Evolutionary conservation across 208 protist species (phyloP).

Genomic region (Trypanosoma cruzi): DNA sequence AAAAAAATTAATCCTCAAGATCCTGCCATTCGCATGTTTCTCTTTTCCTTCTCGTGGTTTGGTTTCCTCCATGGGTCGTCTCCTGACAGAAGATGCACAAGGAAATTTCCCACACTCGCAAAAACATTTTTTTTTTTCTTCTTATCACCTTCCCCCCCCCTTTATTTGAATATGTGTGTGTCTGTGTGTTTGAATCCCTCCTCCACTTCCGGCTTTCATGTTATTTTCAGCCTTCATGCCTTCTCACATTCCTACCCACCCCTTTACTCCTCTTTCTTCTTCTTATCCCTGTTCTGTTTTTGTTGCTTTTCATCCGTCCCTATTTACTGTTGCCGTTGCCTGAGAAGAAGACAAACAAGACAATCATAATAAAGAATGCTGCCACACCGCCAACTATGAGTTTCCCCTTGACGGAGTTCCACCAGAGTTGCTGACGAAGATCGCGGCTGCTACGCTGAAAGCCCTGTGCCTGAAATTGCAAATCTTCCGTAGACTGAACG

Average conservation of each 20-base stretch:
- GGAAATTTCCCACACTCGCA: too few relatives aligned
- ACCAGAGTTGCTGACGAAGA: constrained; percentile 87
- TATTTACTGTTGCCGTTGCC: constrained; percentile 17
- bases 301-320: constrained; percentile 1
- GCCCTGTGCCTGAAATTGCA: constrained; percentile 87
- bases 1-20: too few relatives aligned
- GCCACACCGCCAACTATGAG: constrained; percentile 65
- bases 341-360: constrained; percentile 81
- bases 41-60: too few relatives aligned
- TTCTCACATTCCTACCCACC: not conserved
- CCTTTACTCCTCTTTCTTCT: not conserved
- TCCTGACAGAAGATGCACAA: too few relatives aligned
- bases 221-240: too few relatives aligned
- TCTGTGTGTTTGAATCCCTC: not conserved
- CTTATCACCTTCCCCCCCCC: not conserved
- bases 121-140: not conserved
- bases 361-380: constrained; percentile 66
- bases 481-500: constrained; percentile 84
- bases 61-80: too few relatives aligned
- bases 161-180: too few relatives aligned
- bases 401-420: constrained; percentile 82
- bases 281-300: constrained; percentile 1
- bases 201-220: not conserved
- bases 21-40: not conserved
- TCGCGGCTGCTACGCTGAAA: constrained; percentile 87